Base-by-base conservation (phyloP, 441 rosid species). In the Gossypium gossypioides region DNA sequence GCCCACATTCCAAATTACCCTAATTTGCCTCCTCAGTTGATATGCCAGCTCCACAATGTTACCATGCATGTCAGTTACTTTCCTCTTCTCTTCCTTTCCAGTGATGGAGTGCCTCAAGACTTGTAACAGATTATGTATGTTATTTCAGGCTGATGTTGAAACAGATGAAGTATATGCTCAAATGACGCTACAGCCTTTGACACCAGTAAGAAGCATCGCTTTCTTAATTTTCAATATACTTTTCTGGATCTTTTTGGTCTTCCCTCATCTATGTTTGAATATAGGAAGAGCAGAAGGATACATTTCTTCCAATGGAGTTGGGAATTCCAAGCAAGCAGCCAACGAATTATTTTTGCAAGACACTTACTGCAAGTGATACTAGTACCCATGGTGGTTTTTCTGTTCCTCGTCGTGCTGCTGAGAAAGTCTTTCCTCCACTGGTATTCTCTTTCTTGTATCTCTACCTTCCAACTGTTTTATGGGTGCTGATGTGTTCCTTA, bases 311-410 rank as follows among this genome's bases (percentile, higher is more conserved):
- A 0, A 84, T 85, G 59, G 99, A 95, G 54, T 75, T 92, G 85
- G 97, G 97, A 51, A 81, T 80, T 57, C 89, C 89, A 10, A 95
- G 91, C 83, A 95, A 90, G 77, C 98, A 92, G 81, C 99, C 98
- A 48, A 88, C 93, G 4, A 91, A 95, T 82, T 95, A 89, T 75
- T 94, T 94, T 81, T 94, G 97, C 80, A 94, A 94, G 87, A 94
- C 99, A 15, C 88, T 94, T 16, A 94, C 99, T 75, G 99, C 99
- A 75, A 92, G 97, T 68, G 99, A 94, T 77, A 94, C 99, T 21
- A 92, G 99, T 77, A 94, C 99, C 21, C 99, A 94, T 81, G 99
- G 99, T 13, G 97, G 99, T 19, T 94, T 94, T 81, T 94, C 97
- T 61, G 97, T 94, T 63, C 99, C 99, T 72, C 91, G 99, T 34